Evolutionary conservation across 345 rosid species (phyloP).

Genomic region (Aquilaria yunnanensis): DNA sequence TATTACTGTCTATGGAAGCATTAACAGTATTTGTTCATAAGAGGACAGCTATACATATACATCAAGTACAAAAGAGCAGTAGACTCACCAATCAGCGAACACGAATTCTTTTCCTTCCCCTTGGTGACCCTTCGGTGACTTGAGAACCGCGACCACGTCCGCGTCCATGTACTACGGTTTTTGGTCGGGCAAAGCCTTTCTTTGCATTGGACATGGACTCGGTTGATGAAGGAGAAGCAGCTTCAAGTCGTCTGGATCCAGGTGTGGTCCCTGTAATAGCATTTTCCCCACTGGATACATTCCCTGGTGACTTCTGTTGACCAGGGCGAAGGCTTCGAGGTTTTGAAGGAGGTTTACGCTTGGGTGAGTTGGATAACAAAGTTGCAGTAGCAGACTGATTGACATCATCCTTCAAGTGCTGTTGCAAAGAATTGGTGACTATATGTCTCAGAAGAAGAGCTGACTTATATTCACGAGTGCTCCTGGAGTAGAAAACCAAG

Average conservation of each 20-base stretch:
- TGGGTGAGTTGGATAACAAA: constrained; percentile 17
- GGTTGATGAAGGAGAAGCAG: constrained; percentile 27
- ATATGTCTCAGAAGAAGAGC: constrained; percentile 53
- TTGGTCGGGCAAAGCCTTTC: constrained; percentile 26
- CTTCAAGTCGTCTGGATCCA: constrained; percentile 24
- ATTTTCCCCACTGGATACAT: constrained; percentile 17
- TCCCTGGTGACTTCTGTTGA: constrained; percentile 14
- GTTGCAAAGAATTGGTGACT: constrained; percentile 40
- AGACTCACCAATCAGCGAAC: constrained; percentile 7
- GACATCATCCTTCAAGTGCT: constrained; percentile 28
- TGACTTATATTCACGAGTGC: constrained; percentile 78
- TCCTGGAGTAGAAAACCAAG: constrained; percentile 62
- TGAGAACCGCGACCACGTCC: constrained; percentile 12
- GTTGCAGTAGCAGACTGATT: constrained; percentile 19
- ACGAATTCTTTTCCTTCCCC: constrained; percentile 47
- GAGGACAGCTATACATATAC: constrained; percentile 3
- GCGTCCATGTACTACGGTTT: constrained; percentile 12
- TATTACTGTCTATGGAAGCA: background rate
- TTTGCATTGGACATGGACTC: constrained; percentile 29
- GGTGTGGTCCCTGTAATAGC: constrained; percentile 14
- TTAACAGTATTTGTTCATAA: background rate
- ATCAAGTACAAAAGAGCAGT: background rate
- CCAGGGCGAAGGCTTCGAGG: constrained; percentile 32
- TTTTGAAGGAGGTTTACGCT: constrained; percentile 26
- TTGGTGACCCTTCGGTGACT: constrained; percentile 20